Conservation (phyloP, 805 yeast species). For the Barnettozyma sp. region DNA sequence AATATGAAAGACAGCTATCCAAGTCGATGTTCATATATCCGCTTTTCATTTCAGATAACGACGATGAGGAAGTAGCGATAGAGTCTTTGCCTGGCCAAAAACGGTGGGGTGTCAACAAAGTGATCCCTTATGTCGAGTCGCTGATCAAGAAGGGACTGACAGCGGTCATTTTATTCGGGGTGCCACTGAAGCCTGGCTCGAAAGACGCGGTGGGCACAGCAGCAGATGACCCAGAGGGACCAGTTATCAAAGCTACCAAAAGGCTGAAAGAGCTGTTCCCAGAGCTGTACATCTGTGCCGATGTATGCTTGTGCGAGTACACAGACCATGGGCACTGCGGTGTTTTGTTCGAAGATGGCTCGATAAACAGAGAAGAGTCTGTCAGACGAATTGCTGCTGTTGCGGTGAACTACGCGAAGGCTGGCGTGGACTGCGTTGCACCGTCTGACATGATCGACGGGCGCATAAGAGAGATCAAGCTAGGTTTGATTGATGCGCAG, state of each 20-base stretch:
- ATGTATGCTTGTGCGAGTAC: constrained; percentile 94
- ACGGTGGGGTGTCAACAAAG: constrained; percentile 75
- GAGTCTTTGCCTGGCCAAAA: constrained; percentile 82
- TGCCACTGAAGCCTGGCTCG: constrained; percentile 64
- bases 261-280: constrained; percentile 64
- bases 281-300: constrained; percentile 80
- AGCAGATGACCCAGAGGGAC: constrained; percentile 95
- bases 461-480: constrained; percentile 79
- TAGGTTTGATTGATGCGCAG: constrained; percentile 71
- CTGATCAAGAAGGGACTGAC: constrained; percentile 76
- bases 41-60: constrained; percentile 71
- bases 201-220: constrained; percentile 81
- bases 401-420: constrained; percentile 89
- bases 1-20: constrained; percentile 70
- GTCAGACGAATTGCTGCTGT: constrained; percentile 87
- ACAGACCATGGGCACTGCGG: constrained; percentile 99
- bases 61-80: constrained; percentile 71
- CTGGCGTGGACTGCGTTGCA: constrained; percentile 94
- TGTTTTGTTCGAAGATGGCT: constrained; percentile 76
- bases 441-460: constrained; percentile 99
- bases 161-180: constrained; percentile 89
- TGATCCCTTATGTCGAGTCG: constrained; percentile 61
- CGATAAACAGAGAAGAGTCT: constrained; percentile 65
- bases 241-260: constrained; percentile 78
- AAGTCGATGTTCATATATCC: constrained; percentile 93